These are phyloP conservation scores for Rosa multiflora DNA, from an alignment of 306 rosid genomes.

Conservation along the genomic window DNA sequence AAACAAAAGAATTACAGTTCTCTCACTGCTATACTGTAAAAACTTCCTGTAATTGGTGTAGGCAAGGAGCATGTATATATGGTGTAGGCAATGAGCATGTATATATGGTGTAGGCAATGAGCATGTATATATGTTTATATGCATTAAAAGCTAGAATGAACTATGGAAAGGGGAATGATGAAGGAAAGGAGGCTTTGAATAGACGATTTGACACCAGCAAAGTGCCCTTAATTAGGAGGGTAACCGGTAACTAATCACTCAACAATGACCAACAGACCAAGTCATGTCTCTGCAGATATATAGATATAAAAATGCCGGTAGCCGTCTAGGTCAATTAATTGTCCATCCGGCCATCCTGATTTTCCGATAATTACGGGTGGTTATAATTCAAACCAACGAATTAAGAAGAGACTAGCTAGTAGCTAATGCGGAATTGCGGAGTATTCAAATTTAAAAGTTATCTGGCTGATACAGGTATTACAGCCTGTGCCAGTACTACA, in stretches of 20 bases:
- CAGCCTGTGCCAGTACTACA: too few species aligned
- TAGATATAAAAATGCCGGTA: not conserved
- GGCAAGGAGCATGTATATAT: not conserved
- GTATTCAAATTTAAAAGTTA: not conserved
- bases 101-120: too few species aligned
- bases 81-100: not conserved
- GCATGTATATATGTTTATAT: not conserved
- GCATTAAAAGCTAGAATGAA: not conserved
- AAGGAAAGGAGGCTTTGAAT: not conserved
- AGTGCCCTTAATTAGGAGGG: constrained; percentile 1
- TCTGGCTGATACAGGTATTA: not conserved
- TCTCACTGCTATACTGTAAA: too few species aligned
- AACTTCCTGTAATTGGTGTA: too few species aligned
- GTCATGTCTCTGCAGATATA: not conserved
- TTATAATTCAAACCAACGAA: not conserved
- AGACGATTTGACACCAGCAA: not conserved
- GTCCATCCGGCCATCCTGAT: not conserved
- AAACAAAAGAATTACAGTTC: too few species aligned
- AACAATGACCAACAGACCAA: not conserved
- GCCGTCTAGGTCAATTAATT: not conserved
- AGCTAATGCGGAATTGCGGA: not conserved
- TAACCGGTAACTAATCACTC: not conserved
- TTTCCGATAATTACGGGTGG: not conserved
- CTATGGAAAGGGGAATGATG: not conserved
- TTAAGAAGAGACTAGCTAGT: not conserved